Percentiles rank a stretch among this genome's conserved stretches.
phyloP scores from a whole-genome alignment of 345 rosid species.

The Garcia nutans region DNA sequence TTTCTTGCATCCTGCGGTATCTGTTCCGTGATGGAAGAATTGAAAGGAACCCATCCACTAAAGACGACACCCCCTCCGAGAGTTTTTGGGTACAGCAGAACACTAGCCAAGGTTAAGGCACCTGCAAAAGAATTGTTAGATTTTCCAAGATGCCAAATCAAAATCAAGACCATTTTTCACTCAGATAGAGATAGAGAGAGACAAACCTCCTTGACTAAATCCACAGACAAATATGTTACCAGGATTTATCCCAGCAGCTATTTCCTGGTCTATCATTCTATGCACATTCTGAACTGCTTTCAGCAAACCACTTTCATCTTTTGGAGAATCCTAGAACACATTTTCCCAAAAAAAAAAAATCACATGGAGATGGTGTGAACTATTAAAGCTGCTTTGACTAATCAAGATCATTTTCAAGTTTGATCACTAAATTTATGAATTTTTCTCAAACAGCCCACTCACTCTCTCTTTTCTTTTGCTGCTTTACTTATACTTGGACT shows the following conservation, averaged over 20 bases:
- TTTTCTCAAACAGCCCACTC: no score
- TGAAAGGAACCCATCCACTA: conserved; percentile 89
- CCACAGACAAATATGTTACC: conserved; percentile 72
- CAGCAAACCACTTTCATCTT: conserved; percentile 59
- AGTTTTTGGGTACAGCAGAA: conserved; percentile 67
- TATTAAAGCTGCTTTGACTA: no score
- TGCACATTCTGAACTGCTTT: conserved; percentile 74
- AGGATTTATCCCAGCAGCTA: conserved; percentile 60
- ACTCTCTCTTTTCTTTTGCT: no score
- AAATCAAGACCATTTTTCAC: not conserved
- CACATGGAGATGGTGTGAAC: not conserved
- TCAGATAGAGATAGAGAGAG: conserved; percentile 18
- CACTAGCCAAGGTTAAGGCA: conserved; percentile 78
- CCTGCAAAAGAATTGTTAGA: conserved; percentile 41
- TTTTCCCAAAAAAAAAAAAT: not conserved
- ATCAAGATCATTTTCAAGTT: no score
- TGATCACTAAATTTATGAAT: no score
- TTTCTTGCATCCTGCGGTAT: conserved; percentile 58
- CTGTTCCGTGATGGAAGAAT: conserved; percentile 45
- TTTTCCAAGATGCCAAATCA: not conserved
- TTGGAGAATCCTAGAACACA: conserved; percentile 55
- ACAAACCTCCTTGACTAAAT: conserved; percentile 85
- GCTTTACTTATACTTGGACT: no score
- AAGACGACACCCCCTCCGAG: conserved; percentile 80
- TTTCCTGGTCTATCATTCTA: conserved; percentile 67